These are phyloP conservation scores for Plasmodium berghei DNA, from an alignment of 169 alveolate genomes.

Conservation along the genomic window DNA sequence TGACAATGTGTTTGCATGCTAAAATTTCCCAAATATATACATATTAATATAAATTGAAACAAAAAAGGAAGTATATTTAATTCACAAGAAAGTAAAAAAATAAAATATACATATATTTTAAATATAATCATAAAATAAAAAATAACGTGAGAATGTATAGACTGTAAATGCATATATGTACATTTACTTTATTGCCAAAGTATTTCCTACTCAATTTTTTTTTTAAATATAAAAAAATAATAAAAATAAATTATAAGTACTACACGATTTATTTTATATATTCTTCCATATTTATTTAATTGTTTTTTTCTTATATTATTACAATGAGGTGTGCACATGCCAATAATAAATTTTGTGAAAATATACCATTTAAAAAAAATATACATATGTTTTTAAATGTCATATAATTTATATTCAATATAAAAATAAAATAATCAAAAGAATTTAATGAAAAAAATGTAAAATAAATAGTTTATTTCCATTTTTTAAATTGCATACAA, in stretches of 20 bases:
- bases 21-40: not conserved
- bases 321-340: conserved; percentile 55
- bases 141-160: too few relatives aligned
- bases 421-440: conserved; percentile 11
- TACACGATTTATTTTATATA: not conserved
- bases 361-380: conserved; percentile 21
- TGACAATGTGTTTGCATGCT: not conserved
- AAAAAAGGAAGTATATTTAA: conserved; percentile 8
- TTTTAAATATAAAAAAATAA: conserved; percentile 9
- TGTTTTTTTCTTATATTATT: not conserved
- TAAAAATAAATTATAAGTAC: not conserved
- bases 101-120: not conserved
- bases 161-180: not conserved
- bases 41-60: not conserved
- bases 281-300: conserved; percentile 14
- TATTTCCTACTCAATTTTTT: conserved; percentile 15
- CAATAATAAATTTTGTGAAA: conserved; percentile 10
- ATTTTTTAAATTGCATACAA: conserved; percentile 15
- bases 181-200: conserved; percentile 10
- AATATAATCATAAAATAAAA: too few relatives aligned
- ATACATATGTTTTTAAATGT: not conserved
- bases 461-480: not conserved
- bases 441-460: conserved; percentile 1
- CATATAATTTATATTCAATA: not conserved
- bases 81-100: conserved; percentile 8